Conservation (phyloP, 2,329 filamentous ascomycete species). For the Aspergillus flavus region DNA sequence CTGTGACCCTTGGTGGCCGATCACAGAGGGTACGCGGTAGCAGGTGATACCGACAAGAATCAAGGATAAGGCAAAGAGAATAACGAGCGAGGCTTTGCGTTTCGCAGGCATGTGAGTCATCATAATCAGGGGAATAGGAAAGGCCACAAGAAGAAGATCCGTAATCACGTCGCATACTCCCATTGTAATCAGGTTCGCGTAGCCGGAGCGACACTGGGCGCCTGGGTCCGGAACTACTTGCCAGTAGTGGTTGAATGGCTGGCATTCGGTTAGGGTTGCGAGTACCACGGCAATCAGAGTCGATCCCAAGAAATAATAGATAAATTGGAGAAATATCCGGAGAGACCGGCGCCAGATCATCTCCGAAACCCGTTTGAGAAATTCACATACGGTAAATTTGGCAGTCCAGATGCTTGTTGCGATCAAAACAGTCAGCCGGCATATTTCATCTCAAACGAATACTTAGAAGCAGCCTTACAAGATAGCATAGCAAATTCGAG, state of each 20-base stretch:
- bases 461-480: constrained; percentile 63
- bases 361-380: constrained; percentile 81
- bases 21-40: constrained; percentile 79
- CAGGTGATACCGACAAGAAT: constrained; percentile 77
- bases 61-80: constrained; percentile 83
- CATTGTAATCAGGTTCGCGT: constrained; percentile 85
- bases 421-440: constrained; percentile 18
- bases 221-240: constrained; percentile 85
- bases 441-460: constrained; percentile 1
- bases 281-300: constrained; percentile 83
- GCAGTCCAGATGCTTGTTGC: constrained; percentile 78
- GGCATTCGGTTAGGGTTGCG: constrained; percentile 81
- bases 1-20: constrained; percentile 71
- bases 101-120: constrained; percentile 73
- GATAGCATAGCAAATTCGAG: constrained; percentile 82
- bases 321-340: constrained; percentile 68
- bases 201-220: constrained; percentile 81
- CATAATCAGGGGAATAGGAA: constrained; percentile 86
- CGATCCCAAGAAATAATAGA: constrained; percentile 73
- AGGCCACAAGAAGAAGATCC: constrained; percentile 82
- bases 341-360: constrained; percentile 80
- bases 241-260: constrained; percentile 73
- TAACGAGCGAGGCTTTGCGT: constrained; percentile 75
- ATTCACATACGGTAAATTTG: constrained; percentile 88
- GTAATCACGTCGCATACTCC: constrained; percentile 86